These are phyloP conservation scores for Coemansia sp. DNA, from an alignment of 192 early-diverging fungal species.

Conservation along the genomic window DNA sequence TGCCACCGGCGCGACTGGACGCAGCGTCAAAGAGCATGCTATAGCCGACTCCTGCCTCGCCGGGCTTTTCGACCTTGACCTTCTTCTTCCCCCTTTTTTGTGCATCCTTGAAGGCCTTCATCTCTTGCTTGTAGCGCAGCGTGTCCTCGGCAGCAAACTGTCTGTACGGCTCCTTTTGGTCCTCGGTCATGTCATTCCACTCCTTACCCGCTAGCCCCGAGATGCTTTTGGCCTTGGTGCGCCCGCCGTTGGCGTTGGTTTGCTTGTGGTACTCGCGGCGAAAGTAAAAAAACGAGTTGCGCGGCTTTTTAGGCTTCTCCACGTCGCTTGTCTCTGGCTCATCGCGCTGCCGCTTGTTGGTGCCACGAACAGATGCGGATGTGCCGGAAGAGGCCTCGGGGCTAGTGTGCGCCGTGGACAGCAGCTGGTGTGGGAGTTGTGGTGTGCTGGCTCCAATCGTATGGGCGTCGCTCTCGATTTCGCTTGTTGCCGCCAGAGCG, in stretches of 20 bases:
- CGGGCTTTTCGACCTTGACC: not conserved
- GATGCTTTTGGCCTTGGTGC: slow-evolving; percentile 20
- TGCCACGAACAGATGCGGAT: not conserved
- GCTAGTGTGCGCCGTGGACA: not conserved
- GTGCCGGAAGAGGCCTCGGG: not conserved
- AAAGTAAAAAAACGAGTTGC: slow-evolving; percentile 29
- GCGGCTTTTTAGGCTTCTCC: slow-evolving; percentile 20
- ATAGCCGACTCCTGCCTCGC: not conserved
- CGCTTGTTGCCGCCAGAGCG: not conserved
- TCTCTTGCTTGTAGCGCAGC: slow-evolving; percentile 66
- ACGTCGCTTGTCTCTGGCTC: not conserved
- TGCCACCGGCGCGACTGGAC: not conserved
- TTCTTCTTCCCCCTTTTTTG: slow-evolving; percentile 12
- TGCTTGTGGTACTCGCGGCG: slow-evolving; percentile 14
- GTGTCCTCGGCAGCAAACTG: slow-evolving; percentile 62
- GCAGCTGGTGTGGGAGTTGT: not conserved
- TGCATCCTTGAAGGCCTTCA: slow-evolving; percentile 51
- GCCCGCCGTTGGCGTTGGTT: slow-evolving; percentile 6
- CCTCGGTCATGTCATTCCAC: slow-evolving; percentile 61
- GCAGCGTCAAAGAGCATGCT: not conserved
- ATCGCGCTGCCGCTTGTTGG: slow-evolving; percentile 2
- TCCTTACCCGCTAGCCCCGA: slow-evolving; percentile 22
- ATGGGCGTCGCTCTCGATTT: not conserved
- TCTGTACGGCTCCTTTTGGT: slow-evolving; percentile 53
- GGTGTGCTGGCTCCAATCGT: not conserved